Percentiles rank a stretch among this genome's conserved stretches.
These are phyloP conservation scores for Cryptococcus sp. DNA, from an alignment of 1,284 basidiomycete genomes.

Conservation along the genomic window DNA sequence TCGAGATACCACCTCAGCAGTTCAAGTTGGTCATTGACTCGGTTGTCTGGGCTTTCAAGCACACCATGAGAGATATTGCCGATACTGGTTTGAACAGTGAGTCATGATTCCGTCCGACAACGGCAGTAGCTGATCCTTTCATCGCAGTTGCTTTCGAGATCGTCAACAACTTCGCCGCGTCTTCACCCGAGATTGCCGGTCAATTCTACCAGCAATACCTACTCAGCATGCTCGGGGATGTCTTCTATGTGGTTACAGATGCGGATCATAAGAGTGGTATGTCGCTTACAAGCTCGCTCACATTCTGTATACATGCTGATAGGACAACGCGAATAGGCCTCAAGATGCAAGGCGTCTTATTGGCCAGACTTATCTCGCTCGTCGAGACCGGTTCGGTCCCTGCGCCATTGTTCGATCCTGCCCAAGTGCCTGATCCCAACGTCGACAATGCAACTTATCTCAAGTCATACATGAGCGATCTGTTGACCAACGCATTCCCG, in stretches of 20 bases:
- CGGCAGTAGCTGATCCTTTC: conserved; percentile 4
- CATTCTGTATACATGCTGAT: neutral
- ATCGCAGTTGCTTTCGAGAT: conserved; percentile 84
- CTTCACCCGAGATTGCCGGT: conserved; percentile 74
- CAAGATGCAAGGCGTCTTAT: conserved; percentile 84
- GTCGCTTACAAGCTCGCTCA: conserved; percentile 12
- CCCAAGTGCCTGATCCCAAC: conserved; percentile 69
- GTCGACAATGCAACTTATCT: conserved; percentile 83
- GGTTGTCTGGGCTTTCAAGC: conserved; percentile 99
- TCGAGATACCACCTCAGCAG: conserved; percentile 82
- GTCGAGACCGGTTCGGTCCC: conserved; percentile 81
- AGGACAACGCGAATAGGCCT: conserved; percentile 59
- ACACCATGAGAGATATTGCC: conserved; percentile 98
- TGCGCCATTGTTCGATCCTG: conserved; percentile 82
- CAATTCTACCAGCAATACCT: conserved; percentile 91
- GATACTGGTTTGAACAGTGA: conserved; percentile 86
- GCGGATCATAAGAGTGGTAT: conserved; percentile 93
- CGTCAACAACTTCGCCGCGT: conserved; percentile 89
- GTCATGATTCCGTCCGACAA: conserved; percentile 39
- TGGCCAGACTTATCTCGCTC: conserved; percentile 91
- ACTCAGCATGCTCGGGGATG: conserved; percentile 90
- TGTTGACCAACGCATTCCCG: conserved; percentile 84
- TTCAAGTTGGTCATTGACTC: conserved; percentile 99
- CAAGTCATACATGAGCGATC: conserved; percentile 81
- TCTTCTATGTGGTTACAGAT: conserved; percentile 96